Percentiles rank a stretch among this genome's conserved stretches.
phyloP scores from a whole-genome alignment of 2,329 filamentous ascomycete species.

The Stachybotrys elegans region DNA sequence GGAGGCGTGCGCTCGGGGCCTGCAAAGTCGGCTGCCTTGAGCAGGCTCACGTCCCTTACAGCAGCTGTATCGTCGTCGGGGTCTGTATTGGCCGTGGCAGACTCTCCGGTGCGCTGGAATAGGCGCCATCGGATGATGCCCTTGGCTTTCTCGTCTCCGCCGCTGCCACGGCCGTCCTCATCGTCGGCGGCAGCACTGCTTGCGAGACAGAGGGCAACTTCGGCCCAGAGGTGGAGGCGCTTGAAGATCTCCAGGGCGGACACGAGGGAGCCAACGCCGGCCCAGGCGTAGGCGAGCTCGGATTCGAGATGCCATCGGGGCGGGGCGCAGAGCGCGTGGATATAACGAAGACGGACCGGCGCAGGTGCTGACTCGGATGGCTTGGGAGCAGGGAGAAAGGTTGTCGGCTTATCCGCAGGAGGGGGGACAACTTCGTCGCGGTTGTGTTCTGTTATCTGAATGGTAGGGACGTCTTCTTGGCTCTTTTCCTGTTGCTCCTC shows the following conservation, averaged over 20 bases:
- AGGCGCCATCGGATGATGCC: conserved; percentile 73
- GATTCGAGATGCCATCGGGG: conserved; percentile 92
- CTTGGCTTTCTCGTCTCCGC: conserved; percentile 73
- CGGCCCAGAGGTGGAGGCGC: conserved; percentile 86
- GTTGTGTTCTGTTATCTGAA: conserved; percentile 37
- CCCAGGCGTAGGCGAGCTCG: conserved; percentile 91
- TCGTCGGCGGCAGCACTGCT: conserved; percentile 54
- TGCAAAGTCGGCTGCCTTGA: conserved; percentile 46
- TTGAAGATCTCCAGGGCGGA: conserved; percentile 96
- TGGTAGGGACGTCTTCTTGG: conserved; percentile 34
- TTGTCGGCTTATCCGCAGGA: conserved; percentile 48
- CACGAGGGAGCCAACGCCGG: conserved; percentile 76
- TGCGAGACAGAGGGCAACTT: conserved; percentile 86
- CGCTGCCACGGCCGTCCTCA: conserved; percentile 45
- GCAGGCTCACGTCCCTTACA: conserved; percentile 47
- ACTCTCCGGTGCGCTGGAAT: conserved; percentile 56
- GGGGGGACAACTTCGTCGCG: conserved; percentile 16
- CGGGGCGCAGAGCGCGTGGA: conserved; percentile 78
- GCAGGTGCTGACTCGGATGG: conserved; percentile 73
- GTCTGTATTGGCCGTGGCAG: conserved; percentile 24
- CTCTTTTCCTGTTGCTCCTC: conserved; percentile 16
- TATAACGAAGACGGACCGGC: conserved; percentile 71
- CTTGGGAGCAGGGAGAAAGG: conserved; percentile 76
- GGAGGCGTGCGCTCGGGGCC: conserved; percentile 65
- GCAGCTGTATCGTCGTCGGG: conserved; percentile 46